These are phyloP conservation scores for Citrus inodora DNA, from an alignment of 345 rosid species.

Conservation along the genomic window DNA sequence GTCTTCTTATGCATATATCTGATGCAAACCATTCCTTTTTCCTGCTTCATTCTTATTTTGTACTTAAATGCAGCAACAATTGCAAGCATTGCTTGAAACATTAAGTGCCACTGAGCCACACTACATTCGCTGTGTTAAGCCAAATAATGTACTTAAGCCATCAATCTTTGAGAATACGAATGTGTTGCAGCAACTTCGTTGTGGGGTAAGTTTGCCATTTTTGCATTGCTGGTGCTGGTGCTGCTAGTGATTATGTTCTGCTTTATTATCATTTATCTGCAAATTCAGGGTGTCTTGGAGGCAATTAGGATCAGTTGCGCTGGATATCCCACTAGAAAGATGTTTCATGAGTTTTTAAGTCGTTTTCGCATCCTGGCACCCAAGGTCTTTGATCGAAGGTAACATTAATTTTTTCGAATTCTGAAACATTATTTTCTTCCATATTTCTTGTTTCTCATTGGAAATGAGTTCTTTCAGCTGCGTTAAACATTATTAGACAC, in stretches of 20 bases:
- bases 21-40: conserved; percentile 4
- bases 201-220: conserved; percentile 74
- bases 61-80: conserved; percentile 76
- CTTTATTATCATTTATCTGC: not conserved
- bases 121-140: conserved; percentile 96
- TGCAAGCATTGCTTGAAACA: conserved; percentile 89
- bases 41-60: conserved; percentile 12
- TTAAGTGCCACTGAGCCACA: conserved; percentile 91
- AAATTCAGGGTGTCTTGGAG: conserved; percentile 88
- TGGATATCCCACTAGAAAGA: conserved; percentile 90
- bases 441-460: conserved; percentile 1
- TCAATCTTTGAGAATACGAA: conserved; percentile 75
- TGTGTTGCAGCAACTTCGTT: conserved; percentile 84
- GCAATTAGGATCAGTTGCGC: conserved; percentile 99
- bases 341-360: conserved; percentile 61
- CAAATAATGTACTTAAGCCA: conserved; percentile 92
- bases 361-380: conserved; percentile 74
- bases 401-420: conserved; percentile 12
- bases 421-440: conserved; percentile 2
- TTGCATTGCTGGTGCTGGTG: not conserved
- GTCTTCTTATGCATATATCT: conserved; percentile 1
- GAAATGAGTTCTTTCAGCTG: not conserved
- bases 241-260: conserved; percentile 4
- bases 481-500: conserved; percentile 8
- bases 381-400: conserved; percentile 57